These are phyloP conservation scores for Coemansia sp. DNA, from an alignment of 192 early-diverging fungal genomes.

Conservation along the genomic window DNA sequence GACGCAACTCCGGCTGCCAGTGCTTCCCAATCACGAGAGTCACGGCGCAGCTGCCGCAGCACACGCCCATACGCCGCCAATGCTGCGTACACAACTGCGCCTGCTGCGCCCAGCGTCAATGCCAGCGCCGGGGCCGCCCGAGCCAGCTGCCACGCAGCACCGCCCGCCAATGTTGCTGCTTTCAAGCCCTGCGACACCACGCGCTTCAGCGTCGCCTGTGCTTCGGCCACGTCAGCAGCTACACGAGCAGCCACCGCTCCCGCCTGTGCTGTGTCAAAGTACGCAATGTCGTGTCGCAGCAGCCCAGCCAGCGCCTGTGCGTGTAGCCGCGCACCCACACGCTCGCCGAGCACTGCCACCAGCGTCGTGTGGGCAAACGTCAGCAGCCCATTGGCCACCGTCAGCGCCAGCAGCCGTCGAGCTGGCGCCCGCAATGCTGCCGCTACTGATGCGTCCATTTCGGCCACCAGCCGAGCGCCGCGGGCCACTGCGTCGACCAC, in stretches of 20 bases:
- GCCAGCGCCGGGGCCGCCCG: slow-evolving; percentile 59
- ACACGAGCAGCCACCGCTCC: slow-evolving; percentile 59
- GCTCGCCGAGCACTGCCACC: slow-evolving; percentile 62
- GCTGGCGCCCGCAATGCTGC: slow-evolving; percentile 53
- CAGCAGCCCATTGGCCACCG: slow-evolving; percentile 59
- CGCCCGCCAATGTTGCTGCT: slow-evolving; percentile 56
- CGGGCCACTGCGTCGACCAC: slow-evolving; percentile 58
- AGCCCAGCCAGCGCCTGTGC: slow-evolving; percentile 55
- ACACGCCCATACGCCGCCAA: slow-evolving; percentile 59
- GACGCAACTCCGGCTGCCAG: slow-evolving; percentile 57
- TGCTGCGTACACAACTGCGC: slow-evolving; percentile 55
- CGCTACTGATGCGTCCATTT: slow-evolving; percentile 18
- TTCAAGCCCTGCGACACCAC: slow-evolving; percentile 63
- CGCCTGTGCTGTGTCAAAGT: slow-evolving; percentile 59
- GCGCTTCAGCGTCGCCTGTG: slow-evolving; percentile 64
- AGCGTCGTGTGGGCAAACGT: slow-evolving; percentile 65
- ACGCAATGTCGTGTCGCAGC: slow-evolving; percentile 62
- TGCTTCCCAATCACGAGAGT: slow-evolving; percentile 52
- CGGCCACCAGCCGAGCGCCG: slow-evolving; percentile 20
- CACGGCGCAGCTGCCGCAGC: slow-evolving; percentile 54
- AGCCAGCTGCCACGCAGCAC: slow-evolving; percentile 58
- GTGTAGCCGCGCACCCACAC: slow-evolving; percentile 58
- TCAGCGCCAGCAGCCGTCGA: slow-evolving; percentile 56
- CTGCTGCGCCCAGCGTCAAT: slow-evolving; percentile 54
- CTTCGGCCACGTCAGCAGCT: slow-evolving; percentile 59